Conservation (phyloP, 768 basidiomycete species). For the Glaciozyma antarctica region DNA sequence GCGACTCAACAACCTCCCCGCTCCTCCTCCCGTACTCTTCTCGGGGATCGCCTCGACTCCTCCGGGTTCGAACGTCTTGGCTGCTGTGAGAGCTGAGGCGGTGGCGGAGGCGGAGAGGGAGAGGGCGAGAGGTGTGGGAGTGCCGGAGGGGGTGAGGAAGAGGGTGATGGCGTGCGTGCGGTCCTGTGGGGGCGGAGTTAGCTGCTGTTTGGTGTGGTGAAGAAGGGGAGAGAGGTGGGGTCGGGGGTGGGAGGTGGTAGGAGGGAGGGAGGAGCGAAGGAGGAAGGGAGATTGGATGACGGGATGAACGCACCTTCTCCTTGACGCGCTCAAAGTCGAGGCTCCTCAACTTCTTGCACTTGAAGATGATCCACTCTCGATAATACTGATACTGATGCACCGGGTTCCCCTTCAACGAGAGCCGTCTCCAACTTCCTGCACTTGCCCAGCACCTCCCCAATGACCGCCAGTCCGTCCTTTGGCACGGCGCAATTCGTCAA, state of each 20-base stretch:
- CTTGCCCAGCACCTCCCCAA: conserved; percentile 30
- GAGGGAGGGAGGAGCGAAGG: neutral
- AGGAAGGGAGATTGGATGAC: neutral
- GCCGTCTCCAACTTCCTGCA: conserved; percentile 60
- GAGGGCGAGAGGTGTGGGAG: conserved; percentile 68
- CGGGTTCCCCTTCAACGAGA: conserved; percentile 71
- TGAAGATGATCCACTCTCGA: conserved; percentile 89
- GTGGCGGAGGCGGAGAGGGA: conserved; percentile 46
- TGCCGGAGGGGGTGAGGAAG: conserved; percentile 69
- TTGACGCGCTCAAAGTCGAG: conserved; percentile 90
- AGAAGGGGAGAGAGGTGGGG: neutral
- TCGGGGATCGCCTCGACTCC: conserved; percentile 37
- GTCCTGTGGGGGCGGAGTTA: conserved; percentile 51
- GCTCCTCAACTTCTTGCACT: conserved; percentile 75
- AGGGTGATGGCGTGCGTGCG: conserved; percentile 61
- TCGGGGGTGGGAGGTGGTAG: neutral
- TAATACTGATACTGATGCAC: conserved; percentile 89
- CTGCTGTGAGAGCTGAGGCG: neutral
- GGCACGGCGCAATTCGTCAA: conserved; percentile 72
- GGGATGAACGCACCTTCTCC: conserved; percentile 58
- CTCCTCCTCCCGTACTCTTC: conserved; percentile 43
- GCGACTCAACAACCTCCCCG: conserved; percentile 79
- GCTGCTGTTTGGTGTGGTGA: neutral
- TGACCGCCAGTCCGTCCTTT: conserved; percentile 45
- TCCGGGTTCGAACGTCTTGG: conserved; percentile 34